These are phyloP conservation scores for Hibiscus trionum DNA, from an alignment of 345 rosid genomes.

Conservation along the genomic window DNA sequence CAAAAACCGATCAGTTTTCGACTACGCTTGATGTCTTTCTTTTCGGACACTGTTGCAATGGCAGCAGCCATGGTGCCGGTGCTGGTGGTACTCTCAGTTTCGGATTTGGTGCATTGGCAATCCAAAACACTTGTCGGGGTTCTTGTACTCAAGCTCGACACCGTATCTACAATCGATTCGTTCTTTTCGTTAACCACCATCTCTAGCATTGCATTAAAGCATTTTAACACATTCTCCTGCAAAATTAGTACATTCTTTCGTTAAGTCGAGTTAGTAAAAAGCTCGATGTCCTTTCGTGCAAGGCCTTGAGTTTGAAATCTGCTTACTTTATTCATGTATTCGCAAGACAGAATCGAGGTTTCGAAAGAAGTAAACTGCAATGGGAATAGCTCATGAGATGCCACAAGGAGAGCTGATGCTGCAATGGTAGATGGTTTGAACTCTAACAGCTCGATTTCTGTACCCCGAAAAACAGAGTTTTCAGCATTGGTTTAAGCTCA, in stretches of 20 bases:
- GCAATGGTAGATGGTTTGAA: conserved; percentile 57
- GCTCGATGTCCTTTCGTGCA: too few relatives aligned
- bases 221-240: conserved; percentile 37
- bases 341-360: conserved; percentile 27
- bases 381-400: conserved; percentile 50
- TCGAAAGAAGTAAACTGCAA: conserved; percentile 32
- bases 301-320: too few relatives aligned
- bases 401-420: conserved; percentile 50
- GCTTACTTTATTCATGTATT: conserved; percentile 39
- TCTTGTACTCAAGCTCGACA: conserved; percentile 35
- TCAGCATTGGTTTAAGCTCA: neutral
- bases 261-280: neutral
- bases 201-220: conserved; percentile 36
- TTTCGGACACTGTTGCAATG: conserved; percentile 6
- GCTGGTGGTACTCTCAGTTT: conserved; percentile 19
- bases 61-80: neutral
- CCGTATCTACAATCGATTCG: conserved; percentile 23
- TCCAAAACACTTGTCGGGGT: conserved; percentile 44
- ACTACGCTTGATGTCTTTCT: conserved; percentile 26
- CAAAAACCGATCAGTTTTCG: conserved; percentile 15
- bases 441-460: conserved; percentile 46
- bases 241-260: neutral
- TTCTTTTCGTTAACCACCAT: conserved; percentile 26
- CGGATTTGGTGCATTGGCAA: conserved; percentile 30
- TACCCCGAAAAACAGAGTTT: neutral